phyloP scores from a whole-genome alignment of 164 flowering plant species.

The Euptelea pleiosperma region DNA sequence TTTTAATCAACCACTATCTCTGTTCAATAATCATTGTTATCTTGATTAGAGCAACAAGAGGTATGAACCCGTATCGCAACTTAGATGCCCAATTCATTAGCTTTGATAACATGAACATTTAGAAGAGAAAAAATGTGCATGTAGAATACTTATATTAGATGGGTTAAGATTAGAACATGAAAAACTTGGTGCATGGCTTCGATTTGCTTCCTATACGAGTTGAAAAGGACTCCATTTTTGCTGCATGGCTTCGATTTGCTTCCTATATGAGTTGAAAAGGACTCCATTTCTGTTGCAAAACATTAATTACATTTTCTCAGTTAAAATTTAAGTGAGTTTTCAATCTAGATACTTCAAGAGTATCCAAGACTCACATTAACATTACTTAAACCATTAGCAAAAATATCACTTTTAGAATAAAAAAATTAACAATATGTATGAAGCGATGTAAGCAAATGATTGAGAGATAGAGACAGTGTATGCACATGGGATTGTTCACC shows the following conservation, averaged over 20 bases:
- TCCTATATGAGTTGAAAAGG: constrained; percentile 89
- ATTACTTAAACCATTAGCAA: constrained; percentile 5
- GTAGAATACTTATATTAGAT: constrained; percentile 40
- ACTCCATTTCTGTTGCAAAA: constrained; percentile 92
- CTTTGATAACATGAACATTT: constrained; percentile 27
- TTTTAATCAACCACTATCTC: constrained; percentile 40
- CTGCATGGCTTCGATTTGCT: constrained; percentile 99
- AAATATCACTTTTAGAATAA: background rate
- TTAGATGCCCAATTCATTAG: constrained; percentile 56
- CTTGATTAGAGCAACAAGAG: constrained; percentile 42
- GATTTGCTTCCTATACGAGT: constrained; percentile 99
- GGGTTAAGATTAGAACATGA: constrained; percentile 92
- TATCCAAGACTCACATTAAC: constrained; percentile 11
- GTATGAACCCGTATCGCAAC: constrained; percentile 62
- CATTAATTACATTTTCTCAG: constrained; percentile 68
- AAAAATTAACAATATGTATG: too few relatives aligned
- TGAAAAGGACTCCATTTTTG: constrained; percentile 75
- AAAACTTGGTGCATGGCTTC: constrained; percentile 99
- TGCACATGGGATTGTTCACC: too few relatives aligned
- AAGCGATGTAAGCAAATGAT: too few relatives aligned
- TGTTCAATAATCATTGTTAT: constrained; percentile 40
- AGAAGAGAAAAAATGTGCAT: constrained; percentile 27
- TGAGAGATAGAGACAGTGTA: too few relatives aligned
- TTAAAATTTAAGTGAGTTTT: constrained; percentile 37
- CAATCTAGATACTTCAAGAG: constrained; percentile 13